phyloP scores from a whole-genome alignment of 176 grass and related monocot species.

The barley (Hordeum vulgare) region DNA sequence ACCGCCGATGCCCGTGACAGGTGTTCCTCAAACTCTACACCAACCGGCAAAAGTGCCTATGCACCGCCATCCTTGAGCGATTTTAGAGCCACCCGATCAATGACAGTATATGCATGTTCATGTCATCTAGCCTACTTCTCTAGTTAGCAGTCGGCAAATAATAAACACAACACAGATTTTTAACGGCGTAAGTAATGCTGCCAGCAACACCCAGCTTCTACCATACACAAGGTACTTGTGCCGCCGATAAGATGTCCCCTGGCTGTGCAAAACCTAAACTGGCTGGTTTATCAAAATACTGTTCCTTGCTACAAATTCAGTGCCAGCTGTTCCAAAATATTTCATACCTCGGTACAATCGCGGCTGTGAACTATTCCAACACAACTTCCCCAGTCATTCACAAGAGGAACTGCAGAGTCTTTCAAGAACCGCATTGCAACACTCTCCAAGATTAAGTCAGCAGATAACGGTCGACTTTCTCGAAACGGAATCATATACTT shows the following conservation, averaged over 20 bases:
- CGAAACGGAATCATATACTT: conserved; percentile 89
- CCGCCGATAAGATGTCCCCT: no score
- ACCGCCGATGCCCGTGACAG: not conserved
- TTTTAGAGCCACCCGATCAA: not conserved
- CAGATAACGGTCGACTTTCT: conserved; percentile 53
- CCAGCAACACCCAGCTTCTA: not conserved
- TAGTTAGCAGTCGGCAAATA: not conserved
- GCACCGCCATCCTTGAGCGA: not conserved
- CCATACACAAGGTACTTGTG: no score
- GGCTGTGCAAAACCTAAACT: not conserved
- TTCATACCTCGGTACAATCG: conserved; percentile 67
- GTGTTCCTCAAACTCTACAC: not conserved
- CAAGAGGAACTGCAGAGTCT: conserved; percentile 56
- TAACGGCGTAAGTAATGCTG: not conserved
- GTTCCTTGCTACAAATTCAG: not conserved
- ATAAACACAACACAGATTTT: not conserved
- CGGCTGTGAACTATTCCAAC: conserved; percentile 67
- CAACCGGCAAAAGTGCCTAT: not conserved
- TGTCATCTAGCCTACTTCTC: not conserved
- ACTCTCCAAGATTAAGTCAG: conserved; percentile 42
- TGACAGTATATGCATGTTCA: not conserved
- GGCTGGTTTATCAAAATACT: conserved; percentile 14
- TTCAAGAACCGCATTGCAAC: conserved; percentile 70
- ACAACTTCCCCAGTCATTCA: conserved; percentile 87
- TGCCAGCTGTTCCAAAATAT: not conserved